phyloP scores from a whole-genome alignment of 371 early-diverging fungal species.

The Syncephalastrum sp. region DNA sequence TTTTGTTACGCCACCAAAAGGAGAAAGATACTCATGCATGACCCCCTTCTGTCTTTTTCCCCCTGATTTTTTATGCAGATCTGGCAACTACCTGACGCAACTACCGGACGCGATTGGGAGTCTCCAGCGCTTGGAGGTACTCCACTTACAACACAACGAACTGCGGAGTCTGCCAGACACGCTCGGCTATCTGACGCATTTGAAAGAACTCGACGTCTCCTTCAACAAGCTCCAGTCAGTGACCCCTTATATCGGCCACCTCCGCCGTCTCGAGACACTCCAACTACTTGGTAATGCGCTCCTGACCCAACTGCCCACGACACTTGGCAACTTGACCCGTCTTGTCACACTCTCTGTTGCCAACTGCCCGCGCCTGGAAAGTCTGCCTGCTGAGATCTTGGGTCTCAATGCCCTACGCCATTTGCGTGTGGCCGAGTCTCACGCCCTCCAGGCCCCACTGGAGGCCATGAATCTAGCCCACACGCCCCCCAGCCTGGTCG shows the following conservation, averaged over 20 bases:
- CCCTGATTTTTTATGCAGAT: conserved; percentile 7
- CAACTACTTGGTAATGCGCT: conserved; percentile 49
- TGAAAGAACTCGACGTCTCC: conserved; percentile 67
- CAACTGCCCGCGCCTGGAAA: conserved; percentile 56
- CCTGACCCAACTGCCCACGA: conserved; percentile 57
- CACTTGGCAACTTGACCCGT: conserved; percentile 44
- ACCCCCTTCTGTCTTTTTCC: conserved; percentile 1
- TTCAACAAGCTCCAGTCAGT: conserved; percentile 63
- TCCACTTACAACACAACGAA: conserved; percentile 38
- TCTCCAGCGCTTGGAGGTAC: conserved; percentile 47
- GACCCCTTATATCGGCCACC: conserved; percentile 60
- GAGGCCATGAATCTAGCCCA: conserved; percentile 11
- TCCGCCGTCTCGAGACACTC: conserved; percentile 46
- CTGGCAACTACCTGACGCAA: conserved; percentile 15
- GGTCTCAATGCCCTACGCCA: conserved; percentile 65
- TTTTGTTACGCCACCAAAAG: conserved; percentile 1
- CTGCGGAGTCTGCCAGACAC: conserved; percentile 58
- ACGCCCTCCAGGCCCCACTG: conserved; percentile 23
- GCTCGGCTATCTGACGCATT: conserved; percentile 62
- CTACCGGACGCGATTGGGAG: conserved; percentile 62
- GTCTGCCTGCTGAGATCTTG: conserved; percentile 74
- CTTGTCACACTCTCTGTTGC: conserved; percentile 65
- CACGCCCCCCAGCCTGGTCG: conserved; percentile 61
- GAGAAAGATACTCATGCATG: not conserved
- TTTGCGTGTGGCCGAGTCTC: conserved; percentile 58